Percentiles rank a stretch among this genome's conserved stretches.
Conservation (phyloP, 495 filamentous ascomycete species). For the Eremomyces bilateralis region DNA sequence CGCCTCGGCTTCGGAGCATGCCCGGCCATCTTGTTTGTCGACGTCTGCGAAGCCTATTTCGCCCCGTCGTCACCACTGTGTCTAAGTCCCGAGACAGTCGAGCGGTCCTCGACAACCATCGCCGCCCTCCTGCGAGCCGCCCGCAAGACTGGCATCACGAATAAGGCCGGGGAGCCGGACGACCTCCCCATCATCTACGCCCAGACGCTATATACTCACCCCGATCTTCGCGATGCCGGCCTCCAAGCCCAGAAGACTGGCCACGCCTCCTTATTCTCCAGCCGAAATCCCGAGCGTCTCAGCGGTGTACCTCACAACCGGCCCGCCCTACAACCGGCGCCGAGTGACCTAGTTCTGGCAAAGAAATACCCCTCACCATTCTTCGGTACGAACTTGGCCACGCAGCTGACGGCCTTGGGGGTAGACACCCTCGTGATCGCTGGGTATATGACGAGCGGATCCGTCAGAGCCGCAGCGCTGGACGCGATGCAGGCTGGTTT, state of each 20-base stretch:
- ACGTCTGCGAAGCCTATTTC: background rate
- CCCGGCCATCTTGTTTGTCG: constrained; percentile 16
- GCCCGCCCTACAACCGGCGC: too few relatives aligned
- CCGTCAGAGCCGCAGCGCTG: background rate
- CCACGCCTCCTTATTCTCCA: too few relatives aligned
- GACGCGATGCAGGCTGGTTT: background rate
- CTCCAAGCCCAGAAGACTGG: too few relatives aligned
- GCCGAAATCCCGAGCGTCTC: too few relatives aligned
- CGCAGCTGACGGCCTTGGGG: background rate
- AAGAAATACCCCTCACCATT: background rate
- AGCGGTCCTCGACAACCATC: too few relatives aligned
- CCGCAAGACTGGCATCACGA: constrained; percentile 9
- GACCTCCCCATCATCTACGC: constrained; percentile 19
- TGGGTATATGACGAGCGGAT: background rate
- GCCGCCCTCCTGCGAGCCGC: constrained; percentile 14
- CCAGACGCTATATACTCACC: constrained; percentile 13
- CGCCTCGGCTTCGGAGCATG: constrained; percentile 18
- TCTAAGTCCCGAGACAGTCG: too few relatives aligned
- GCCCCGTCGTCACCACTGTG: background rate
- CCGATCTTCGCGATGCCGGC: constrained; percentile 18
- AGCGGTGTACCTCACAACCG: too few relatives aligned
- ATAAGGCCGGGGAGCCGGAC: too few relatives aligned
- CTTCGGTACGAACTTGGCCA: background rate
- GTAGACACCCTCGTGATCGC: background rate
- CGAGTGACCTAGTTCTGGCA: background rate